Evolutionary conservation across 106 monocot species (phyloP).

Genomic region (Dactylorhiza incarnata): DNA sequence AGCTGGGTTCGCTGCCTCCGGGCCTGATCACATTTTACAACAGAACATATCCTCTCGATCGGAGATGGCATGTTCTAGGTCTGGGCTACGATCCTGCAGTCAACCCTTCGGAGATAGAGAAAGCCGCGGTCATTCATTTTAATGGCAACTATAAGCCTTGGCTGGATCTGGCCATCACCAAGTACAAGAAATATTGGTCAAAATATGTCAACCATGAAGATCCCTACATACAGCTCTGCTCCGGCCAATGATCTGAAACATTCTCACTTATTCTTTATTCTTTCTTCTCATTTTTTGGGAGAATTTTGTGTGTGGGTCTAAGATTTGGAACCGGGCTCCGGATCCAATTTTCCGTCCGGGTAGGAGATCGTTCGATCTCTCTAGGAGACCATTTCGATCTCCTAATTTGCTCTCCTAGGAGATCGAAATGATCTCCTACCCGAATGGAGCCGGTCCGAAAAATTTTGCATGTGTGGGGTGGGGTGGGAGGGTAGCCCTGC

Average conservation of each 20-base stretch:
- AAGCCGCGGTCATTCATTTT: constrained; percentile 55
- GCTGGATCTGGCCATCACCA: constrained; percentile 50
- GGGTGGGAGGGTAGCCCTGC: too few relatives aligned
- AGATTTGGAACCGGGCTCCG: too few relatives aligned
- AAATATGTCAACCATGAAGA: constrained; percentile 14
- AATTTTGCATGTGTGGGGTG: too few relatives aligned
- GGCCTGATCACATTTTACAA: constrained; percentile 67
- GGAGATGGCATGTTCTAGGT: constrained; percentile 65
- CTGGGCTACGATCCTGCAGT: constrained; percentile 62
- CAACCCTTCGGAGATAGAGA: constrained; percentile 22
- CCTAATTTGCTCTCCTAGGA: too few relatives aligned
- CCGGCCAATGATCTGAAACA: not conserved
- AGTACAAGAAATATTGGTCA: constrained; percentile 48
- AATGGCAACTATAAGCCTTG: constrained; percentile 73
- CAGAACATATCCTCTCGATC: constrained; percentile 48
- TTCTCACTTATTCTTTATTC: too few relatives aligned
- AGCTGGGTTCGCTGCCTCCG: constrained; percentile 61
- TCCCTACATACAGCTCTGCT: constrained; percentile 15
- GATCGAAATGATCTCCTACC: too few relatives aligned
- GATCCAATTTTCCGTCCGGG: too few relatives aligned
- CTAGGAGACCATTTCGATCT: too few relatives aligned
- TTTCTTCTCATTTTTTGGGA: too few relatives aligned
- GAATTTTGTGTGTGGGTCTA: too few relatives aligned
- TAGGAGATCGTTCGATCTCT: too few relatives aligned
- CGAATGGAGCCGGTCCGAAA: too few relatives aligned